phyloP scores from a whole-genome alignment of 768 basidiomycete genomes.

The Phylloporus scabripes region DNA sequence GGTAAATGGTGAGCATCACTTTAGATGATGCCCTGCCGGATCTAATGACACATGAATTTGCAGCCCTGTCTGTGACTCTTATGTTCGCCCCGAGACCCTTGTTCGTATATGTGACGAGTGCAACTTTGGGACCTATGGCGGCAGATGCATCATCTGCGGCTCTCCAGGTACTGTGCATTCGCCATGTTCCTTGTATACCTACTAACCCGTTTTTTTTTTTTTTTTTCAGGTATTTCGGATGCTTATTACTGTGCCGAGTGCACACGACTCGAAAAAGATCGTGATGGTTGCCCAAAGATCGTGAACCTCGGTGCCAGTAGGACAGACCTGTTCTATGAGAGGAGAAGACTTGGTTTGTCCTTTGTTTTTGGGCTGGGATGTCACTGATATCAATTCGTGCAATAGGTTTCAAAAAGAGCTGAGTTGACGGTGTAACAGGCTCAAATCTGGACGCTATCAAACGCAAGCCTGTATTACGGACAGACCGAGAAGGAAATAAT shows the following conservation, averaged over 20 bases:
- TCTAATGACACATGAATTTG: neutral
- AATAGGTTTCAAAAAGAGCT: slow-evolving; percentile 30
- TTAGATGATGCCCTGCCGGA: neutral
- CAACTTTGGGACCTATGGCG: slow-evolving; percentile 97
- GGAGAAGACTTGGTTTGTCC: slow-evolving; percentile 70
- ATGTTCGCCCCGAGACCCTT: slow-evolving; percentile 96
- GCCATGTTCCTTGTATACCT: neutral
- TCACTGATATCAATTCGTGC: neutral
- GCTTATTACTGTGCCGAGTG: slow-evolving; percentile 99
- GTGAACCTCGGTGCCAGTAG: slow-evolving; percentile 93
- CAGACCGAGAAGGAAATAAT: slow-evolving; percentile 63
- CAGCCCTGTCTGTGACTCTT: slow-evolving; percentile 98
- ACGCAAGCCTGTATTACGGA: slow-evolving; percentile 26
- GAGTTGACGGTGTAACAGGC: neutral
- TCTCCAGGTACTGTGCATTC: slow-evolving; percentile 64
- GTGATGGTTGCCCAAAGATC: slow-evolving; percentile 98
- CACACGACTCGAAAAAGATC: slow-evolving; percentile 92
- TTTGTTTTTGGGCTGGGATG: slow-evolving; percentile 19
- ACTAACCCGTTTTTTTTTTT: neutral
- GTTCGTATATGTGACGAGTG: slow-evolving; percentile 99
- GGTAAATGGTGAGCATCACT: slow-evolving; percentile 82
- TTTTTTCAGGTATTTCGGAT: slow-evolving; percentile 81
- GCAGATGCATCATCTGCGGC: slow-evolving; percentile 96
- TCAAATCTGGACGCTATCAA: too few species aligned
- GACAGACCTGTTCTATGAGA: slow-evolving; percentile 89